These are phyloP conservation scores for Ligustrum vulgare DNA, from an alignment of 257 asterid species.

Conservation along the genomic window DNA sequence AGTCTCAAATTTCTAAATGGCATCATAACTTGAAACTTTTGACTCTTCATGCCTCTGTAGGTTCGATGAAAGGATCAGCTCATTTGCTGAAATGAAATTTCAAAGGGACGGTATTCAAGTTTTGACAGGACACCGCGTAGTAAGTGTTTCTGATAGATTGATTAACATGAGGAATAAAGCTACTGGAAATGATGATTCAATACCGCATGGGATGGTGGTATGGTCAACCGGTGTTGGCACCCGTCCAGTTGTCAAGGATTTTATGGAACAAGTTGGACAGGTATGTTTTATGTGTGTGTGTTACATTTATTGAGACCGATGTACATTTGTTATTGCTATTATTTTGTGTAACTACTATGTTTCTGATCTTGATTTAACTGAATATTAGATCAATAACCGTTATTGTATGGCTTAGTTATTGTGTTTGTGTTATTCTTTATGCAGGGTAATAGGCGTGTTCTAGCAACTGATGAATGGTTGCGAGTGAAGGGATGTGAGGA, in stretches of 20 bases:
- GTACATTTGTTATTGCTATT: neutral
- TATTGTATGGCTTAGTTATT: neutral
- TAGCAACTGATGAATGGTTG: constrained; percentile 92
- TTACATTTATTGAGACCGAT: neutral
- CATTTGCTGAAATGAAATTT: constrained; percentile 82
- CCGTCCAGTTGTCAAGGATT: constrained; percentile 78
- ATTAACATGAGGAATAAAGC: constrained; percentile 63
- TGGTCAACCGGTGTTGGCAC: constrained; percentile 97
- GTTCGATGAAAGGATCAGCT: constrained; percentile 89
- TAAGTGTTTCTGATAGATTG: constrained; percentile 59
- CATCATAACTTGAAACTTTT: neutral
- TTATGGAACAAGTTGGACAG: constrained; percentile 88
- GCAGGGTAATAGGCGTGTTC: constrained; percentile 69
- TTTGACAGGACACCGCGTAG: constrained; percentile 76
- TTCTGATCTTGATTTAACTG: neutral
- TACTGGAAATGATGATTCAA: constrained; percentile 48
- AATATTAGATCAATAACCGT: neutral
- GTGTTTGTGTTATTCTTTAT: neutral
- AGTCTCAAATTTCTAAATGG: neutral
- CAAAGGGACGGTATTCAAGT: constrained; percentile 84
- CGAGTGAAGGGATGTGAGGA: constrained; percentile 74
- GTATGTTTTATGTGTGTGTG: constrained; percentile 26
- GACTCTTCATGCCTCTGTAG: constrained; percentile 38
- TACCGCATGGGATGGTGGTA: constrained; percentile 89
- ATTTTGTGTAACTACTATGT: neutral